Base-by-base conservation (phyloP, 352 stramenopile genomes). In the Phytophthora niederhauseri region DNA sequence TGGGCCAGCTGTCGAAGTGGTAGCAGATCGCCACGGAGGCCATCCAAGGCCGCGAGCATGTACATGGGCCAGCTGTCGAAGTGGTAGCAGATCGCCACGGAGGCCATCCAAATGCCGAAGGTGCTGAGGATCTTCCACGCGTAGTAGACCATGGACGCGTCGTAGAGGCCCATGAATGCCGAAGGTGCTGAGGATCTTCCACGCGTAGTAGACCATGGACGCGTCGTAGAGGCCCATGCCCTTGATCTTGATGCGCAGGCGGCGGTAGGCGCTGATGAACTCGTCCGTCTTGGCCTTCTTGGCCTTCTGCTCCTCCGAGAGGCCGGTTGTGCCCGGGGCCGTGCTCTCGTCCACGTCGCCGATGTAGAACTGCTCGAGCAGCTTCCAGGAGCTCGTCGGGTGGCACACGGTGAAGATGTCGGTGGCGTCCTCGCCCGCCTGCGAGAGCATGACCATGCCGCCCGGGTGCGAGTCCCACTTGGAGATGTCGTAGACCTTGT, bases 371-470 rank as follows among this genome's bases (percentile, higher is more conserved):
- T 98, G 90, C 69, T 99, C 97, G 62, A 99, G 87, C 57, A 98
- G 77, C 65, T 94, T 94, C 73, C 97, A 95, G 17, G 97, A 97
- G 60, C 89, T 94, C 14, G 91, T 80, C 15, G 97, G 95, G 78
- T 99, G 98, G 75, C 99, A 99, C 48, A 98, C 96, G 14, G 96
- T 95, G 76, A 99, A 99, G 31, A 99, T 98, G 76, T 99, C 98
- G 4, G 98, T 99, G 72, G 97, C 97, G 75, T 99, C 98, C 70
- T 99, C 95, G 41, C 98, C 98, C 1, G 97, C 97, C 73, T 99
- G 95, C 26, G 97, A 99, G 70, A 99, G 98, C 76, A 99, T 98
- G 62, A 99, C 95, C 84, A 83, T 93, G 61, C 91, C 91, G 43
- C 91, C 91, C 49, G 91, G 91, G 66, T 97, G 91, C 51, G 76